phyloP scores from a whole-genome alignment of 257 asterid genomes.

The Henckelia pumila region DNA sequence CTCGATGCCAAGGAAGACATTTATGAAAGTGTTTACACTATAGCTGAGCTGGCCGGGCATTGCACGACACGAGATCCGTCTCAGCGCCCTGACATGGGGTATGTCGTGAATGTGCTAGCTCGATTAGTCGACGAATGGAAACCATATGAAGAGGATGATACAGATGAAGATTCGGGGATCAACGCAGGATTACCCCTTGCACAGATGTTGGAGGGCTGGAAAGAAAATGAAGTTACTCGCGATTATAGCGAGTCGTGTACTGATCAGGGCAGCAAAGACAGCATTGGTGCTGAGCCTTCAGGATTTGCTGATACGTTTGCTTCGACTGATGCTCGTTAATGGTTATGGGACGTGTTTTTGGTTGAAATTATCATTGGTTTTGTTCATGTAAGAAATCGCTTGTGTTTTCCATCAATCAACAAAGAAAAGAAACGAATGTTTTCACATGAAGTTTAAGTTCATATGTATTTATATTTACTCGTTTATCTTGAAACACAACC shows the following conservation, averaged over 20 bases:
- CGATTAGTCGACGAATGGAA: constrained; percentile 22
- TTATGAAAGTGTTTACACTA: background rate
- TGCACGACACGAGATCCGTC: constrained; percentile 24
- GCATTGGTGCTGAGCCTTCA: constrained; percentile 15
- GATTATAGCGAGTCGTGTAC: background rate
- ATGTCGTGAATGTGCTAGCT: constrained; percentile 17
- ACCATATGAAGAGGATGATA: constrained; percentile 15
- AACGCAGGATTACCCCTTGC: constrained; percentile 2
- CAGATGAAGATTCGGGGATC: constrained; percentile 1
- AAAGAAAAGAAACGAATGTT: no score
- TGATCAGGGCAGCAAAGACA: constrained; percentile 13
- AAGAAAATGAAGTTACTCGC: background rate
- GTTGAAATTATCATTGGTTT: background rate
- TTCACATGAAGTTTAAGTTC: no score
- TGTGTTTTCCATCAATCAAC: no score
- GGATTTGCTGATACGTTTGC: constrained; percentile 27
- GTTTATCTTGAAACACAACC: no score
- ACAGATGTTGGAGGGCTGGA: constrained; percentile 21
- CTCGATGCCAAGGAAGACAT: constrained; percentile 6
- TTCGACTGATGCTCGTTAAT: constrained; percentile 13
- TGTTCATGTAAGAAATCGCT: no score
- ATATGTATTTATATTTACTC: no score
- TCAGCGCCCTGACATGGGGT: constrained; percentile 28
- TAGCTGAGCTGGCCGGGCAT: constrained; percentile 24
- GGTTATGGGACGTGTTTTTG: background rate